These are phyloP conservation scores for Alectoria sarmentosa DNA, from an alignment of 495 filamentous ascomycete genomes.

Conservation along the genomic window DNA sequence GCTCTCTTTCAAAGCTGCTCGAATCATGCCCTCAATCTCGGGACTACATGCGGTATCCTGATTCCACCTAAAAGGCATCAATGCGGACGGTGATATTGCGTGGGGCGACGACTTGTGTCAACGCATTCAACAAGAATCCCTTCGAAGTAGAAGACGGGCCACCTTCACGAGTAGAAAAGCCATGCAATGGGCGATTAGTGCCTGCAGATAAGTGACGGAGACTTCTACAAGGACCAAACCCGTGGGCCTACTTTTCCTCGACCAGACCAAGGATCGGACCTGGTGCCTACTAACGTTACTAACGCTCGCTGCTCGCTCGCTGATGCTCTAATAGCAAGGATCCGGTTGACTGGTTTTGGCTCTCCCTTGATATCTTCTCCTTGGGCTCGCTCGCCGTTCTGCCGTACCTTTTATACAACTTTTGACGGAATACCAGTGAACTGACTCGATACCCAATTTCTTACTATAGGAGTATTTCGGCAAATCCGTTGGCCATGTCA, in stretches of 20 bases:
- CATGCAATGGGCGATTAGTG: background rate
- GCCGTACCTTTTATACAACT: conserved; percentile 12
- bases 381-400: conserved; percentile 17
- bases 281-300: conserved; percentile 30
- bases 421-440: conserved; percentile 25
- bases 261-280: background rate
- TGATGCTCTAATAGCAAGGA: conserved; percentile 43
- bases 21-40: background rate
- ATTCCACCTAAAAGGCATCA: background rate
- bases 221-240: background rate
- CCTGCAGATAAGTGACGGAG: background rate
- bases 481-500: conserved; percentile 82
- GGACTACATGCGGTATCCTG: background rate
- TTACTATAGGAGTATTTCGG: conserved; percentile 87
- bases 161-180: background rate
- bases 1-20: background rate
- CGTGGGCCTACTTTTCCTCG: background rate
- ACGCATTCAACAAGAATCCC: background rate
- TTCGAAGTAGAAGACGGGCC: background rate
- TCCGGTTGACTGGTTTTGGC: background rate
- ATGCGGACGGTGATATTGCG: background rate
- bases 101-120: background rate
- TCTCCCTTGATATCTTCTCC: conserved; percentile 20
- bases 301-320: conserved; percentile 63
- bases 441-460: conserved; percentile 25